phyloP scores from a whole-genome alignment of 352 stramenopile genomes.

The Phytopythium mirpurense region DNA sequence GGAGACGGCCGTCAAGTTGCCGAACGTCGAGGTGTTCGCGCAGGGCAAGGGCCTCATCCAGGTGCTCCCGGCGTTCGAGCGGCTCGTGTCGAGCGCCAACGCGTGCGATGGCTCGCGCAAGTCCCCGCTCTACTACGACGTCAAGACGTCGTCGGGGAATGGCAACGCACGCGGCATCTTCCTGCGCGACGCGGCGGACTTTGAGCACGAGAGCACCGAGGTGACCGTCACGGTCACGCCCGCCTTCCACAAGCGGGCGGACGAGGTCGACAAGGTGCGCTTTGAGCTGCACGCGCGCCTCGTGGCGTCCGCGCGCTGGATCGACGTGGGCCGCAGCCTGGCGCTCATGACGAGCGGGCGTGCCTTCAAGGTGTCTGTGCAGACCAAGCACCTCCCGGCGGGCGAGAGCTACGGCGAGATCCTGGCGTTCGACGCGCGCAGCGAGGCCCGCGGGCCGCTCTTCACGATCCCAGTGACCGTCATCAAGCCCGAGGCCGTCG shows the following conservation, averaged over 20 bases:
- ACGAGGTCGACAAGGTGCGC: slow-evolving; percentile 76
- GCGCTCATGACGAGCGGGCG: slow-evolving; percentile 84
- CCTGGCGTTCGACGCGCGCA: slow-evolving; percentile 64
- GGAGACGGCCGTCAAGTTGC: slow-evolving; percentile 67
- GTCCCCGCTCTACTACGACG: slow-evolving; percentile 50
- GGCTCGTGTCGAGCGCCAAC: slow-evolving; percentile 39
- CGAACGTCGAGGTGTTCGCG: slow-evolving; percentile 63
- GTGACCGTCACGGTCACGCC: slow-evolving; percentile 86
- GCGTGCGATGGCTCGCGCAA: slow-evolving; percentile 55
- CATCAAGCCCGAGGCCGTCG: slow-evolving; percentile 67
- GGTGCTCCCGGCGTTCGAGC: slow-evolving; percentile 73
- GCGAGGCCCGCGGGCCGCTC: slow-evolving; percentile 56
- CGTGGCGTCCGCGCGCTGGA: slow-evolving; percentile 77
- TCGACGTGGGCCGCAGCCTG: slow-evolving; percentile 80
- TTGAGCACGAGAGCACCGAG: slow-evolving; percentile 63
- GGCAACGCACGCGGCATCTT: slow-evolving; percentile 72
- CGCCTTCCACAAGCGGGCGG: slow-evolving; percentile 80
- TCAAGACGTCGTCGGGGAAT: slow-evolving; percentile 37
- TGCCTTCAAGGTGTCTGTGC: slow-evolving; percentile 87
- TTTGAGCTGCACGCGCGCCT: slow-evolving; percentile 89
- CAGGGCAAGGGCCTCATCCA: slow-evolving; percentile 83
- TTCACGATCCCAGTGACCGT: slow-evolving; percentile 92
- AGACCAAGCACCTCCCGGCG: slow-evolving; percentile 72
- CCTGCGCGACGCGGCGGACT: slow-evolving; percentile 77
- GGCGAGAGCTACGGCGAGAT: slow-evolving; percentile 89